These are phyloP conservation scores for Schizochytrium sp. DNA, from an alignment of 108 stramenopile species.

Conservation along the genomic window DNA sequence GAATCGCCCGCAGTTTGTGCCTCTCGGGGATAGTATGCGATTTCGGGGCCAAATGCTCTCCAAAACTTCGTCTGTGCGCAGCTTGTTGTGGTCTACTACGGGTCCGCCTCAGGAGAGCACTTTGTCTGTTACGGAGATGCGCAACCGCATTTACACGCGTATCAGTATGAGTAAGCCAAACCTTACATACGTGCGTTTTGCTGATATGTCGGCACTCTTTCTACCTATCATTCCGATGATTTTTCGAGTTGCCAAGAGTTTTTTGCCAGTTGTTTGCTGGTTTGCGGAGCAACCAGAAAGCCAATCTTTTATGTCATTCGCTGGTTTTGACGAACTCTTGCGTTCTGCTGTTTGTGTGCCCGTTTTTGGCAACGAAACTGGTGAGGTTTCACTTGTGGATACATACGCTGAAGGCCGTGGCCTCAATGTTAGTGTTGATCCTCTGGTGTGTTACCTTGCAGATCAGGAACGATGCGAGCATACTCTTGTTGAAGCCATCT, in stretches of 20 bases:
- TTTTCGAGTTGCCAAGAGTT: background rate
- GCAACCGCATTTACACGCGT: background rate
- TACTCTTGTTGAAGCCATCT: background rate
- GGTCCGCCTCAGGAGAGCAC: background rate
- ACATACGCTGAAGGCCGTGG: background rate
- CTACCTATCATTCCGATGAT: background rate
- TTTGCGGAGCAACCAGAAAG: slow-evolving; percentile 38
- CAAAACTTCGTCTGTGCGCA: slow-evolving; percentile 33
- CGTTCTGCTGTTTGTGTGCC: background rate
- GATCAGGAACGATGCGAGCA: slow-evolving; percentile 20
- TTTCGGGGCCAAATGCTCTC: background rate
- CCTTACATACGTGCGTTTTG: background rate
- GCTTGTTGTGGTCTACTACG: slow-evolving; percentile 15
- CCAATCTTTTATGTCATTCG: background rate
- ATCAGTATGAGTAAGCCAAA: background rate
- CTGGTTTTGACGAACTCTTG: background rate
- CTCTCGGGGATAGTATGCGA: background rate
- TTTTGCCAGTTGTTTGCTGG: slow-evolving; percentile 45
- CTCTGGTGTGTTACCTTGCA: slow-evolving; percentile 17
- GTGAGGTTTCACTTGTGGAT: background rate
- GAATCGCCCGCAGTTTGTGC: background rate
- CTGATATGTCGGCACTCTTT: background rate
- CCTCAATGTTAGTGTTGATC: background rate
- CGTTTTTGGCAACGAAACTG: background rate
- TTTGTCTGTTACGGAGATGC: background rate